A percentile compares a stretch with the other conserved stretches of the same genome.
These are phyloP conservation scores for Periglandula ipomoeae DNA, from an alignment of 2,329 filamentous ascomycete species.

Conservation along the genomic window DNA sequence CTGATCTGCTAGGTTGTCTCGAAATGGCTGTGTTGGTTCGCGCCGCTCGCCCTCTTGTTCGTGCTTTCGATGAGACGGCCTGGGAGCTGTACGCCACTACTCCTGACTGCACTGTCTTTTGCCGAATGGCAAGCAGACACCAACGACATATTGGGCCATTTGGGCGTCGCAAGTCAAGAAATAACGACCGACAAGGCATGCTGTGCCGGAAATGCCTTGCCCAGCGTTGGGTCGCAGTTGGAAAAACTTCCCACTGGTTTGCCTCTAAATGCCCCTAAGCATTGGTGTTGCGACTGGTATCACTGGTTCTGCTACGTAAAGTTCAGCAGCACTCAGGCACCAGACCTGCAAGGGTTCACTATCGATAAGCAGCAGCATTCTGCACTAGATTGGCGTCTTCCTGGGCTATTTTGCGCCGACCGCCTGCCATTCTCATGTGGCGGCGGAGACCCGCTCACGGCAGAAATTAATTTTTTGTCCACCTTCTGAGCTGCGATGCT, in stretches of 20 bases:
- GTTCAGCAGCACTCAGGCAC: background rate
- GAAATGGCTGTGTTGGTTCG: slow-evolving; percentile 11
- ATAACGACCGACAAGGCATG: slow-evolving; percentile 27
- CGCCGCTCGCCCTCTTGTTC: slow-evolving; percentile 10
- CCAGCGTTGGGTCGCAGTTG: background rate
- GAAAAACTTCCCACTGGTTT: background rate
- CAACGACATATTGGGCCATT: slow-evolving; percentile 28
- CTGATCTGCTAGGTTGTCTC: slow-evolving; percentile 17
- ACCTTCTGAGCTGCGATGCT: background rate
- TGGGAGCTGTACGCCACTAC: slow-evolving; percentile 25
- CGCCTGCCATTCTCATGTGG: slow-evolving; percentile 18
- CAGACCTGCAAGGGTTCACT: slow-evolving; percentile 9
- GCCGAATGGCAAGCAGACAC: slow-evolving; percentile 24
- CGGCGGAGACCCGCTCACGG: slow-evolving; percentile 9
- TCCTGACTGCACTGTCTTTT: slow-evolving; percentile 18
- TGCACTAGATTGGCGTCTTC: background rate
- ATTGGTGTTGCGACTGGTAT: background rate
- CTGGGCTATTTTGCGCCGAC: slow-evolving; percentile 11
- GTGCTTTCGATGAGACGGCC: slow-evolving; percentile 14
- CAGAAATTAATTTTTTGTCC: slow-evolving; percentile 29
- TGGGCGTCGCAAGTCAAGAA: slow-evolving; percentile 25
- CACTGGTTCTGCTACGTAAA: background rate
- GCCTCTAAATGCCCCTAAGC: background rate
- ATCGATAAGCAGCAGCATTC: slow-evolving; percentile 21
- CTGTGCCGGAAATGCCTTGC: slow-evolving; percentile 9